Evolutionary conservation across 495 filamentous ascomycete species (phyloP).

Genomic region (Darksidea phi): DNA sequence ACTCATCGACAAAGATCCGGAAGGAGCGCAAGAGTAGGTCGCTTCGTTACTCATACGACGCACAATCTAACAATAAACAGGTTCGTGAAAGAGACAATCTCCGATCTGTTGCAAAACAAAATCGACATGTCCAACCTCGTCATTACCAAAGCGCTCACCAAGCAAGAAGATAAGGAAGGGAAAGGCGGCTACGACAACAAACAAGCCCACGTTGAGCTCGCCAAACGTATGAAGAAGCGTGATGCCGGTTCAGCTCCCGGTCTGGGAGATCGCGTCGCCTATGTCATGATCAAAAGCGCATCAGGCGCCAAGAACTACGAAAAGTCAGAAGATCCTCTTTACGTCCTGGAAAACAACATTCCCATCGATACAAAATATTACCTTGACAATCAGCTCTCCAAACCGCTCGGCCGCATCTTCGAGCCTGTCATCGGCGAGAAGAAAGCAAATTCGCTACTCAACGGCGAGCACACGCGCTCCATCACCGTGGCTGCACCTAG

Average conservation of each 20-base stretch:
- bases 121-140: slow-evolving; percentile 99
- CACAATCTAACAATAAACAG: slow-evolving; percentile 48
- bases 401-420: slow-evolving; percentile 92
- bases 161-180: slow-evolving; percentile 44
- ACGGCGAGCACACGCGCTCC: slow-evolving; percentile 86
- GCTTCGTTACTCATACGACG: neutral
- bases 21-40: slow-evolving; percentile 88
- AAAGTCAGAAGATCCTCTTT: slow-evolving; percentile 92
- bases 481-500: slow-evolving; percentile 87
- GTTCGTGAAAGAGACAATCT: slow-evolving; percentile 94
- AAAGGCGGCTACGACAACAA: slow-evolving; percentile 70
- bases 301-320: slow-evolving; percentile 90
- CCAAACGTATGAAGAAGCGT: slow-evolving; percentile 90
- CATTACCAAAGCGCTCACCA: slow-evolving; percentile 95
- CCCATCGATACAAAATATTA: slow-evolving; percentile 99
- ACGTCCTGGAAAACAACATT: slow-evolving; percentile 93
- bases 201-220: slow-evolving; percentile 94
- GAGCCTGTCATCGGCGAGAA: slow-evolving; percentile 94
- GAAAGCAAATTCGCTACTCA: slow-evolving; percentile 76
- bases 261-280: slow-evolving; percentile 93
- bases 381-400: slow-evolving; percentile 95
- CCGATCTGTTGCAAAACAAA: slow-evolving; percentile 94
- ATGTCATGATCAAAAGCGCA: slow-evolving; percentile 94
- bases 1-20: slow-evolving; percentile 85
- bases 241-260: slow-evolving; percentile 93